phyloP scores from a whole-genome alignment of 164 flowering plant species.

The Vitis amurensis region DNA sequence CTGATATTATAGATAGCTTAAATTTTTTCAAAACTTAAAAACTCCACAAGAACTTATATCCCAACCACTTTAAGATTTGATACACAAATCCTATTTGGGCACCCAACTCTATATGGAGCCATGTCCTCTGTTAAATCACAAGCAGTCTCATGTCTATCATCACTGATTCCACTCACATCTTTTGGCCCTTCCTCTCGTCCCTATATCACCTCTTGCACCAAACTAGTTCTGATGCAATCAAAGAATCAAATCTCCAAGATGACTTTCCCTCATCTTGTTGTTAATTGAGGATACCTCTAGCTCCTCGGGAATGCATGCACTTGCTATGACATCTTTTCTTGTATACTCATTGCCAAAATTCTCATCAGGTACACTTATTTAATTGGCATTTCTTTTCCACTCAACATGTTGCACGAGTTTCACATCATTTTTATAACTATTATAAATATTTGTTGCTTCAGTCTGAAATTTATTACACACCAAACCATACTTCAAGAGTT shows the following conservation, averaged over 20 bases:
- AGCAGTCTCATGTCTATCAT: neutral
- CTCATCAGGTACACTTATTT: neutral
- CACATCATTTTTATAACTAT: neutral
- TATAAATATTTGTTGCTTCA: too few species aligned
- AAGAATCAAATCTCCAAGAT: too few species aligned
- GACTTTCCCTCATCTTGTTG: neutral
- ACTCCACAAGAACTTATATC: neutral
- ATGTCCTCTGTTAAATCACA: neutral
- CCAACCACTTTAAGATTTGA: neutral
- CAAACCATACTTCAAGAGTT: too few species aligned
- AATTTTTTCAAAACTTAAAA: too few species aligned
- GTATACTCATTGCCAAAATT: neutral
- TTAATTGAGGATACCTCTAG: neutral
- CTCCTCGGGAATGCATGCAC: neutral
- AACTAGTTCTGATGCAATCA: too few species aligned
- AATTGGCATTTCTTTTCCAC: neutral
- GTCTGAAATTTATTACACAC: too few species aligned
- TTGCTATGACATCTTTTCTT: neutral
- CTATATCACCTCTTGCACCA: neutral
- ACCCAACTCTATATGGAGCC: neutral
- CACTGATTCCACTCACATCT: neutral
- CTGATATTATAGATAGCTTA: too few species aligned
- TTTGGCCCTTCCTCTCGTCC: neutral
- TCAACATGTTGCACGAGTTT: neutral
- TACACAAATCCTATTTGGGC: neutral